Evolutionary conservation across 225 moss, liverwort and hornwort species (phyloP).

Genomic region (Pleurozium schreberi): DNA sequence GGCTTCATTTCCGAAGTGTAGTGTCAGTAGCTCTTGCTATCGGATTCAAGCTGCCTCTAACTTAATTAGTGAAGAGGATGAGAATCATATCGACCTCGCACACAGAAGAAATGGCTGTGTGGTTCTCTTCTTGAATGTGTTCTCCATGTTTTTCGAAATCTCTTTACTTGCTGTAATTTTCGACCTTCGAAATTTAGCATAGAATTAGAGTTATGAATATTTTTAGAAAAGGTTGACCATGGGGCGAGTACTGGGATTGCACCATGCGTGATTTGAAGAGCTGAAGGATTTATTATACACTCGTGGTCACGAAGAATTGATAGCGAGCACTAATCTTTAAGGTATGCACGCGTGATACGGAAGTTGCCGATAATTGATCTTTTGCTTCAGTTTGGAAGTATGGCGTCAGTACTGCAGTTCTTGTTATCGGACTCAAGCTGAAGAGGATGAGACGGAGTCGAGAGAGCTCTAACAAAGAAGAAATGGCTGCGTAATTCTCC

Average conservation of each 20-base stretch:
- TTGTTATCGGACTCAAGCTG: not conserved
- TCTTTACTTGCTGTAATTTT: not conserved
- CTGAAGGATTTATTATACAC: not conserved
- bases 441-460: not conserved
- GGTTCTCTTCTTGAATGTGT: not conserved
- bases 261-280: not conserved
- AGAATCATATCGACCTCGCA: not conserved
- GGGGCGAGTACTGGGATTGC: not conserved
- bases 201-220: not conserved
- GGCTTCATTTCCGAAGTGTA: not conserved
- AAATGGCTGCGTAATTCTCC: not conserved
- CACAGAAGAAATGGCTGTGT: not conserved
- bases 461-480: not conserved
- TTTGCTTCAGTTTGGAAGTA: not conserved
- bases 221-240: not conserved
- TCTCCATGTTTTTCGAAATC: not conserved
- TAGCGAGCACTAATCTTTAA: not conserved
- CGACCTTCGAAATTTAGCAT: not conserved
- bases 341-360: not conserved
- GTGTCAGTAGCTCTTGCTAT: not conserved
- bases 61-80: not conserved
- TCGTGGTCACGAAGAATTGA: not conserved
- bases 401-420: not conserved
- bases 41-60: not conserved
- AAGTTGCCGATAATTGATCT: not conserved